These are phyloP conservation scores for Talaromyces sp. DNA, from an alignment of 2,329 filamentous ascomycete species.

Conservation along the genomic window DNA sequence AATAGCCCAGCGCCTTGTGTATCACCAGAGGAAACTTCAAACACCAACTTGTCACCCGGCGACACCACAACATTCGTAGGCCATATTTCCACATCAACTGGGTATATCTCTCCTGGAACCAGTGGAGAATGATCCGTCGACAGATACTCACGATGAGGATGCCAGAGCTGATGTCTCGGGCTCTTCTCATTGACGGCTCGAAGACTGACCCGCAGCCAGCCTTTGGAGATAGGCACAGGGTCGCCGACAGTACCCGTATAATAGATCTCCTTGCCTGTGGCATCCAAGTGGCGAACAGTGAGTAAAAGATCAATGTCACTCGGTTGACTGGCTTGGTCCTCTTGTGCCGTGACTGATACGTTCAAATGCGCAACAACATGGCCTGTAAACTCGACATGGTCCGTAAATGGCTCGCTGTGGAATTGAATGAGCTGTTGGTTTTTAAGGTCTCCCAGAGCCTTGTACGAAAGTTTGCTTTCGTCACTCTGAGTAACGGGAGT, in stretches of 20 bases:
- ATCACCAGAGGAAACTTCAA: slow-evolving; percentile 8
- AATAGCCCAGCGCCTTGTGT: slow-evolving; percentile 46
- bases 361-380: slow-evolving; percentile 61
- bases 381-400: slow-evolving; percentile 65
- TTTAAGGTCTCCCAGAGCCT: slow-evolving; percentile 54
- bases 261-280: slow-evolving; percentile 47
- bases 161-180: slow-evolving; percentile 29
- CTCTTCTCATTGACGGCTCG: slow-evolving; percentile 20
- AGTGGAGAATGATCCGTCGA: slow-evolving; percentile 41
- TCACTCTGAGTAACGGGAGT: slow-evolving; percentile 18
- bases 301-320: slow-evolving; percentile 53
- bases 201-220: slow-evolving; percentile 50
- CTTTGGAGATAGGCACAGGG: slow-evolving; percentile 50
- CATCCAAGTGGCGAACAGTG: slow-evolving; percentile 49
- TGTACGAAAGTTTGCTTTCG: slow-evolving; percentile 50
- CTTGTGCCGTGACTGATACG: slow-evolving; percentile 48
- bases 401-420: slow-evolving; percentile 51
- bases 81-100: slow-evolving; percentile 39
- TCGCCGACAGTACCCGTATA: slow-evolving; percentile 55
- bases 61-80: slow-evolving; percentile 24
- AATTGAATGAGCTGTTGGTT: slow-evolving; percentile 55
- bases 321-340: slow-evolving; percentile 33
- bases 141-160: slow-evolving; percentile 46
- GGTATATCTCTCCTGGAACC: slow-evolving; percentile 42
- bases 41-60: slow-evolving; percentile 7